A percentile compares a stretch with the other conserved stretches of the same genome.
These are phyloP conservation scores for Schwanniomyces vanrijiae DNA, from an alignment of 805 yeast species.

Conservation along the genomic window DNA sequence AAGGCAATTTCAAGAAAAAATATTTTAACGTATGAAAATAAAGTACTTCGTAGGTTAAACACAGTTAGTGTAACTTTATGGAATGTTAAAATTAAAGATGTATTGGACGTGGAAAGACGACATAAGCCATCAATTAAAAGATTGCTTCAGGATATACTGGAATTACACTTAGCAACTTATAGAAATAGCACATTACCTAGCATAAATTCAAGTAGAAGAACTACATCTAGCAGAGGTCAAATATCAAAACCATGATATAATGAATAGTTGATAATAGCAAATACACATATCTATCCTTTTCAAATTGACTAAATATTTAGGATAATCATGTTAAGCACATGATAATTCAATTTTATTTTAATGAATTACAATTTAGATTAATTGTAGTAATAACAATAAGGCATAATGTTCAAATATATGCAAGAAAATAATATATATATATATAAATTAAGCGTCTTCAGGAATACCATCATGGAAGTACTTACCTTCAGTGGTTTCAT, in stretches of 20 bases:
- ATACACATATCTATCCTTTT: too few relatives aligned
- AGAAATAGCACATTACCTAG: background rate
- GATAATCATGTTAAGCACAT: too few relatives aligned
- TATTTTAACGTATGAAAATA: constrained; percentile 30
- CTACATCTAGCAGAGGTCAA: background rate
- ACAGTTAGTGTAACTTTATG: constrained; percentile 50
- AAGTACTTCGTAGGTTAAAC: constrained; percentile 43
- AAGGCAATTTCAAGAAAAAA: constrained; percentile 21
- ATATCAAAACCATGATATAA: background rate
- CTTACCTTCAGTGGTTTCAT: constrained; percentile 86
- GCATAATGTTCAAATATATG: background rate
- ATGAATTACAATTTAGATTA: background rate
- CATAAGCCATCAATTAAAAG: constrained; percentile 29
- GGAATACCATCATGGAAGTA: constrained; percentile 93
- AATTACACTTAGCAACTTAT: constrained; percentile 3
- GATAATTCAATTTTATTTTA: background rate
- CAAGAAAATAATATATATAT: background rate
- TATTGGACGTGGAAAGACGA: constrained; percentile 46
- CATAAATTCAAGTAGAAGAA: background rate
- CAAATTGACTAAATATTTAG: too few relatives aligned
- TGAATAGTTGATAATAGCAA: too few relatives aligned
- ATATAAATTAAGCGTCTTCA: constrained; percentile 54
- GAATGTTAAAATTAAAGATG: constrained; percentile 46
- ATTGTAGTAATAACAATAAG: background rate
- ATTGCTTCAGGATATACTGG: constrained; percentile 24